Evolutionary conservation across 495 filamentous ascomycete species (phyloP), one percentile per base, ranked within the genome.

Genomic region (Clavariopsis aquatica): DNA sequence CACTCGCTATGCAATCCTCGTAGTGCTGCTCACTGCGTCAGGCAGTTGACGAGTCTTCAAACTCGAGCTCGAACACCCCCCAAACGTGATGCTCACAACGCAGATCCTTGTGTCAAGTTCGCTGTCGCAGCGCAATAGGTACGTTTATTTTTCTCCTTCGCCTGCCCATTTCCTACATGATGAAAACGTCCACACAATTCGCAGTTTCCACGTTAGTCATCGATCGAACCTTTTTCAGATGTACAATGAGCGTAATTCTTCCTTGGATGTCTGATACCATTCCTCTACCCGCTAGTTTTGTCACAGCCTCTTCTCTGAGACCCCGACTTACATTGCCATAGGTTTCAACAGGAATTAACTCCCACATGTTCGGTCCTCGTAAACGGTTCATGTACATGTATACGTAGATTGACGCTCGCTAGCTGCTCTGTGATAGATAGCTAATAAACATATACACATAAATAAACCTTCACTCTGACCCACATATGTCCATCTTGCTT

Each of bases 141-240:
- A 23, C 45, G 22, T 38, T 52, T 13, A 28, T 31, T 34, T 62
- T 34, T 19, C 22, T 24, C 10, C 17, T 49, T 47, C 52, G 17
- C 22, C 23, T 24, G n/a, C 28, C 43, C 26, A 22, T 38, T 27
- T 63, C 64, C 24, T 60, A 43, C 13, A 70, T 70, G 68, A 70
- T 70, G 68, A 70, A 66, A 69, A 60, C 49, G 20, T 70, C 68
- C 64, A 67, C 64, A 43, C 38, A 10, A 70, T 70, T 70, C 63
- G 68, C 68, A 70, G 68, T 70, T 70, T 70, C 60, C 68, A 70
- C 68, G 63, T 60, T 64, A 70, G 68, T 59, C 68, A 63, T 67
- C 59, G 60, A 23, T 57, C 28, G 68, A 70, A 70, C 68, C 68
- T 58, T 60, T 52, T 54, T 34, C n/a, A 66, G 68, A 64, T 63